A percentile compares a stretch with the other conserved stretches of the same genome.
phyloP scores from a whole-genome alignment of 306 rosid species.

The Trifolium subterraneum region DNA sequence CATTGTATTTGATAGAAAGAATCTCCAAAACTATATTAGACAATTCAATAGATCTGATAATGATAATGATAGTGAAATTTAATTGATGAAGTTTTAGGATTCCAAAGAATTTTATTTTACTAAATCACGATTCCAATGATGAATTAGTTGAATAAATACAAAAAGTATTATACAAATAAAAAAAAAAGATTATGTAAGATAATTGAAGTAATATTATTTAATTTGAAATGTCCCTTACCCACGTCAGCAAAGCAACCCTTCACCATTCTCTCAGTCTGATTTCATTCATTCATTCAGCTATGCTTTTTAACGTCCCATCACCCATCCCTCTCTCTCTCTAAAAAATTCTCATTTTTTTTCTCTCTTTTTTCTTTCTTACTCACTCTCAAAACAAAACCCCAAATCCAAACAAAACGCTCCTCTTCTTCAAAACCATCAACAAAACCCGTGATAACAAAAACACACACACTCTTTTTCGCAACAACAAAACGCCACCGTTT shows the following conservation, averaged over 20 bases:
- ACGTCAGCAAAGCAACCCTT: constrained; percentile 34
- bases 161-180: background rate
- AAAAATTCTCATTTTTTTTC: background rate
- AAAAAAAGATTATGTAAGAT: background rate
- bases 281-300: constrained; percentile 69
- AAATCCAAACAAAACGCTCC: constrained; percentile 33
- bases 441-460: constrained; percentile 31
- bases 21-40: too few species aligned
- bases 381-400: constrained; percentile 29
- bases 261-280: constrained; percentile 27
- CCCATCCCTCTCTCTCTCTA: constrained; percentile 25
- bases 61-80: too few species aligned
- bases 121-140: too few species aligned
- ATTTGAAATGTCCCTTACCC: background rate
- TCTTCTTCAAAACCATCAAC: constrained; percentile 21
- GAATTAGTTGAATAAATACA: background rate
- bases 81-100: too few species aligned
- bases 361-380: background rate
- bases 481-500: background rate
- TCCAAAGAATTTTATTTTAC: too few species aligned
- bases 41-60: too few species aligned
- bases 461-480: background rate
- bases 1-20: too few species aligned
- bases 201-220: background rate
- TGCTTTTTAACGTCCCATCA: constrained; percentile 86